A percentile compares a stretch with the other conserved stretches of the same genome.
phyloP scores from a whole-genome alignment of 2,329 filamentous ascomycete species.

The Fusarium aywerte region DNA sequence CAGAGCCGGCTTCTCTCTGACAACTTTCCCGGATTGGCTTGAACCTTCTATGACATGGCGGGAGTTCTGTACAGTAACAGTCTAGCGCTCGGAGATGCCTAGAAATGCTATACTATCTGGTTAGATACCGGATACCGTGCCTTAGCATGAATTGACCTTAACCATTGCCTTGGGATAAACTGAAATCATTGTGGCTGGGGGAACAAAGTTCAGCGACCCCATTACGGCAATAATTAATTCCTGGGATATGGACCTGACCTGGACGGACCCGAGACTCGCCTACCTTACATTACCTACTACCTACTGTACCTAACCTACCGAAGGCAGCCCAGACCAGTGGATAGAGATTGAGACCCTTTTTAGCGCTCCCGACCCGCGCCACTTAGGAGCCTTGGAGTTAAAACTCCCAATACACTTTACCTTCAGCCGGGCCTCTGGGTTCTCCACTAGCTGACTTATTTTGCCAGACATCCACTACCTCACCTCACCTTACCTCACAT shows the following conservation, averaged over 20 bases:
- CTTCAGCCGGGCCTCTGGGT: slow-evolving; percentile 39
- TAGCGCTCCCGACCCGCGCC: slow-evolving; percentile 40
- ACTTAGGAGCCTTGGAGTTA: slow-evolving; percentile 38
- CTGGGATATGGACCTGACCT: background rate
- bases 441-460: slow-evolving; percentile 35
- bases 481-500: background rate
- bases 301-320: too few relatives aligned
- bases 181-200: slow-evolving; percentile 1
- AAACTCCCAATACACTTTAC: slow-evolving; percentile 38
- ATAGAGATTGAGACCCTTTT: slow-evolving; percentile 25
- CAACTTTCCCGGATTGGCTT: slow-evolving; percentile 10
- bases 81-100: slow-evolving; percentile 11
- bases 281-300: too few relatives aligned
- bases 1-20: background rate
- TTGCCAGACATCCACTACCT: background rate
- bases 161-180: slow-evolving; percentile 28
- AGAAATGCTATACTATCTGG: background rate
- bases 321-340: background rate
- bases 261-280: slow-evolving; percentile 11
- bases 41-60: background rate
- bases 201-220: slow-evolving; percentile 15
- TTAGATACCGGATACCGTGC: background rate
- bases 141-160: background rate
- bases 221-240: slow-evolving; percentile 21
- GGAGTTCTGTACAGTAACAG: background rate